Evolutionary conservation across 2,329 filamentous ascomycete genomes (phyloP), one percentile per base, ranked within the genome.

Genomic region (Pestalotiopsis sp.): DNA sequence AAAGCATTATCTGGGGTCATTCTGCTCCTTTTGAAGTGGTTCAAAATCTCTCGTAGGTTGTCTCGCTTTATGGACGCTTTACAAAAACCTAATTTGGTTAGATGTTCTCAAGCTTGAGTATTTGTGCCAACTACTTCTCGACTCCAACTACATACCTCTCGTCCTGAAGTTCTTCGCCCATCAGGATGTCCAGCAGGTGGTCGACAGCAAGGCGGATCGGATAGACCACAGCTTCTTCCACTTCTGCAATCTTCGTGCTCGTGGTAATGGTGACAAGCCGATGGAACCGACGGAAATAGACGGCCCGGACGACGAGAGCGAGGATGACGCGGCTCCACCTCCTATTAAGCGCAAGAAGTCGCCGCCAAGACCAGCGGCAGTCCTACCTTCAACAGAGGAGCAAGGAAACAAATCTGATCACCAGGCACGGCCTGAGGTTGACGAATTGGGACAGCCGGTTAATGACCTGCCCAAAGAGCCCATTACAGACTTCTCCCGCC

Each of bases 91-190:
- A 62, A 77, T 66, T 68, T 61, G 36, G 64, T 58, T 71, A 97
- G 94, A 99, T 78, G 89, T 98, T 36, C 84, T 99, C 72, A 97
- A 98, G 78, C 98, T 96, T 73, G 96, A 99, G 81, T 98, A 98
- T 76, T 84, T 99, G 76, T 95, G 94, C 0, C 96, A 99, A 77
- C 87, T 99, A 2, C 84, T 99, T 12, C 87, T 99, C 36, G 96
- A 99, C 80, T 96, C 94, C 4, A 98, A 97, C 79, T 99, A 98
- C 78, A 86, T 99, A 6, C 95, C 95, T 0, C 84, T 99, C 38
- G 92, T 97, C 27, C 83, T 99, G 39, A 98, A 98, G 82, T 89
- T 98, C 63, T 95, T 98, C 79, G 94, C 95, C 64, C 91, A 97
- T 76, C 95, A 98, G 79, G 97, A 99, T 72, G 90, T 98, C 45